Evolutionary conservation across 768 basidiomycete species (phyloP).

Genomic region (Termitomyces sp.): DNA sequence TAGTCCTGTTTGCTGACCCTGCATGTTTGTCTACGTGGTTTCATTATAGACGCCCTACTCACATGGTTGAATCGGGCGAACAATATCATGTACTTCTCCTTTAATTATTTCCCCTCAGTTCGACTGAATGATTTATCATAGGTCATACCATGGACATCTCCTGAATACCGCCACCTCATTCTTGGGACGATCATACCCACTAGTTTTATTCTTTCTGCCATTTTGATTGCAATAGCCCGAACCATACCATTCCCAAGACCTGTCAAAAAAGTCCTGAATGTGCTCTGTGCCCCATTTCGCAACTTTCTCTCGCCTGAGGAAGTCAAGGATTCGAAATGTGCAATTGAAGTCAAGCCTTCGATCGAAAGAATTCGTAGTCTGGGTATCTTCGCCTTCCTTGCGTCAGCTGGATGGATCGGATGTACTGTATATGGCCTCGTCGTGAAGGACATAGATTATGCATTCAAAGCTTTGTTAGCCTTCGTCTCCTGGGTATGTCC

Average conservation of each 20-base stretch:
- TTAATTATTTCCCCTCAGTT: too few relatives aligned
- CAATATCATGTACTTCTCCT: too few relatives aligned
- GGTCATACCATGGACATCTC: conserved; percentile 2
- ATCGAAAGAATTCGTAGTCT: conserved; percentile 27
- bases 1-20: not conserved
- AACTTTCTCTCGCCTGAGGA: conserved; percentile 50
- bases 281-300: conserved; percentile 35
- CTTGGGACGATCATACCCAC: conserved; percentile 19
- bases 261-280: conserved; percentile 15
- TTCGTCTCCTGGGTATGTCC: conserved; percentile 46
- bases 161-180: not conserved
- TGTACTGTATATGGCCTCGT: conserved; percentile 29
- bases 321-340: conserved; percentile 32
- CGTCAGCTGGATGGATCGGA: conserved; percentile 37
- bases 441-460: conserved; percentile 15
- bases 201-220: conserved; percentile 21
- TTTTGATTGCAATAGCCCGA: conserved; percentile 24
- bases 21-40: not conserved
- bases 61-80: too few relatives aligned
- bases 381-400: conserved; percentile 29
- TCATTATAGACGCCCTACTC: not conserved
- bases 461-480: conserved; percentile 24
- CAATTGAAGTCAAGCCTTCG: conserved; percentile 16
- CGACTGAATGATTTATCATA: not conserved
- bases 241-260: conserved; percentile 19